Base-by-base conservation (phyloP, 2,329 filamentous ascomycete genomes). In the Nemania diffusa region DNA sequence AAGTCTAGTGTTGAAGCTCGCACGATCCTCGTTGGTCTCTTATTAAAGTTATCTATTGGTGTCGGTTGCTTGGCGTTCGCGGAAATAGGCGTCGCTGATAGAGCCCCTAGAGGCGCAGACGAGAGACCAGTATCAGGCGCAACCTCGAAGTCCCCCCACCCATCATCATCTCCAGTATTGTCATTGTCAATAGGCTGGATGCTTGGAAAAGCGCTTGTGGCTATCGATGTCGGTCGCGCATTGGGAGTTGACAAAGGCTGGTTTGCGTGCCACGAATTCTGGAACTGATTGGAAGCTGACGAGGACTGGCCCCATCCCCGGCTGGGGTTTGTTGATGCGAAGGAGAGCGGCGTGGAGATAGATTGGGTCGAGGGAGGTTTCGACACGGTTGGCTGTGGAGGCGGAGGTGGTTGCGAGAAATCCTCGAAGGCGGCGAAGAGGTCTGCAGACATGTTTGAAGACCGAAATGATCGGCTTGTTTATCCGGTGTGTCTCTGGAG, bases 141-240 rank as follows among this genome's bases (percentile, higher is more conserved):
- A 51, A 85, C 83, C 76, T 91, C 89, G 73, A 92, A 92, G 62
- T 91, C 89, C 0, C 90, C 90, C 85, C 90, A 91, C 29, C 84
- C 87, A 73, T 90, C 88, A 62, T 90, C 88, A 7, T 89, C 87
- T 2, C 86, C 86, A 5, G 81, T 85, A 2, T 86, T 85, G 3
- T 80, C 79, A 24, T 68, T 74, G 40, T 74, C 57, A 34, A 73
- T 68, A 48, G 63, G 44, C 29, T 69, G 60, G 24, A 46, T 40
- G 50, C 48, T 52, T 46, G 65, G 64, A 22, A 66, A 64, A 51
- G 63, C 27, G 40, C 53, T 60, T 7, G 51, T 40, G 15, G 27
- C 60, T 34, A 67, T 27, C 2, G 56, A 57, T 27, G 51, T 67
- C 22, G 67, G 60, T 68, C 64, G 71, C 24, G 62, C 50, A 53